Percentiles rank a stretch among this genome's conserved stretches.
Conservation (phyloP, 106 monocot species). For the Xerophyta viscosa region DNA sequence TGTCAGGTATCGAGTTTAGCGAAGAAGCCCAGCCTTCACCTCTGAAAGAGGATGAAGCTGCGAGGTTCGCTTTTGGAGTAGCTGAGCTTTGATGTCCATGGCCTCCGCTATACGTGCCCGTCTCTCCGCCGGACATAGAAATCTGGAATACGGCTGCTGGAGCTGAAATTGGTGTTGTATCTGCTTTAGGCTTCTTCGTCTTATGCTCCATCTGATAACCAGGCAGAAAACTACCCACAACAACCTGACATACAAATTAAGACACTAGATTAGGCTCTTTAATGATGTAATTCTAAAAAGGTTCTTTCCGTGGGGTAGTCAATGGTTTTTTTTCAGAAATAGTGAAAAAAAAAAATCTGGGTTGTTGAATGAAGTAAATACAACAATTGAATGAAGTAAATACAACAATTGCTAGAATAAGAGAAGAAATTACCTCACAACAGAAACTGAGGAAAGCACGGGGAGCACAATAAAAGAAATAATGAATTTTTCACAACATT, state of each 20-base stretch:
- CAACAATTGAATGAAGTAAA: too few species aligned
- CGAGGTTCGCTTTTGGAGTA: slow-evolving; percentile 5
- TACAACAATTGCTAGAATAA: too few species aligned
- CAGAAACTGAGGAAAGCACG: too few species aligned
- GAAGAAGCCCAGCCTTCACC: slow-evolving; percentile 10
- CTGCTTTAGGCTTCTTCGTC: slow-evolving; percentile 38
- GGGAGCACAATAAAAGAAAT: background rate
- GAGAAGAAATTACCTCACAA: too few species aligned
- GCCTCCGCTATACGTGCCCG: slow-evolving; percentile 18
- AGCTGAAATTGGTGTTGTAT: slow-evolving; percentile 14
- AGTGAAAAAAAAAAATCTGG: too few species aligned
- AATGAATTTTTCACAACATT: too few species aligned
- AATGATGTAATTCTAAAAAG: too few species aligned
- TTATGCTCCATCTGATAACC: slow-evolving; percentile 64
- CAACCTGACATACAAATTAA: slow-evolving; percentile 32
- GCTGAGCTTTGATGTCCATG: slow-evolving; percentile 7
- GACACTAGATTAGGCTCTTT: too few species aligned
- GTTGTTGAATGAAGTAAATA: too few species aligned
- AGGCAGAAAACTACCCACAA: slow-evolving; percentile 74
- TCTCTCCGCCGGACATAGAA: slow-evolving; percentile 24
- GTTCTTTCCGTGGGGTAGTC: too few species aligned
- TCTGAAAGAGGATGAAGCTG: slow-evolving; percentile 4
- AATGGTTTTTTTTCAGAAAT: too few species aligned
- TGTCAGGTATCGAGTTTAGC: background rate
- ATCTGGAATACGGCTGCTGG: slow-evolving; percentile 17